phyloP scores from a whole-genome alignment of 495 filamentous ascomycete species.

The Cryomyces antarcticus region DNA sequence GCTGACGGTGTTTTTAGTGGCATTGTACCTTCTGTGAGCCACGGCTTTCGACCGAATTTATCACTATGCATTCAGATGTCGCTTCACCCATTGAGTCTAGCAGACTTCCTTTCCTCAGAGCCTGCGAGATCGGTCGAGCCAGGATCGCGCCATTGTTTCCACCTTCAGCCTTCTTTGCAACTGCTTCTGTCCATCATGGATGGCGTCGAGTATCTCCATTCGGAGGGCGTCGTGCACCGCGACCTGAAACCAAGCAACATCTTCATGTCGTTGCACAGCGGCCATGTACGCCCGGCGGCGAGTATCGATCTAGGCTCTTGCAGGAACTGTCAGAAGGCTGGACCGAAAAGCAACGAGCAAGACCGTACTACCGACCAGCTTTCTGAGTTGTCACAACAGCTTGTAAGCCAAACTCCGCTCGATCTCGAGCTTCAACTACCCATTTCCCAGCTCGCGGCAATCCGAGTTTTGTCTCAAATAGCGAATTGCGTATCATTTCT shows the following conservation, averaged over 20 bases:
- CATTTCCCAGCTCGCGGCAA: not conserved
- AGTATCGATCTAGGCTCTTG: slow-evolving; percentile 18
- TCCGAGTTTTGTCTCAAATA: not conserved
- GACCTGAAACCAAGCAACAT: slow-evolving; percentile 30
- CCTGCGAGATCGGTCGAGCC: not conserved
- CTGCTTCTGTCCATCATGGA: slow-evolving; percentile 18
- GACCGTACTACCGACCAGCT: not conserved
- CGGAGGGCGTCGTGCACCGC: slow-evolving; percentile 21
- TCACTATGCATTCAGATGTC: slow-evolving; percentile 25
- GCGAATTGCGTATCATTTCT: not conserved
- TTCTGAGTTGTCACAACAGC: no score
- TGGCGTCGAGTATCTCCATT: slow-evolving; percentile 20
- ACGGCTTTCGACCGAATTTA: no score
- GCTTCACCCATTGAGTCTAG: slow-evolving; percentile 21
- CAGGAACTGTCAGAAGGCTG: slow-evolving; percentile 9
- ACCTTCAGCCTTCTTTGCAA: slow-evolving; percentile 12
- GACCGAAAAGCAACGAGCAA: not conserved
- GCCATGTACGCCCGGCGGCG: slow-evolving; percentile 2
- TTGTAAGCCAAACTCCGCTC: no score
- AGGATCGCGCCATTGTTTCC: slow-evolving; percentile 20
- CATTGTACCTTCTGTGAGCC: no score
- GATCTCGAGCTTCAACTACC: no score
- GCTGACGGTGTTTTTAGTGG: no score
- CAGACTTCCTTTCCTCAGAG: slow-evolving; percentile 14
- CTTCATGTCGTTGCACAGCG: slow-evolving; percentile 17